Base-by-base conservation (phyloP, 805 yeast genomes). In the Spathaspora girioi region DNA sequence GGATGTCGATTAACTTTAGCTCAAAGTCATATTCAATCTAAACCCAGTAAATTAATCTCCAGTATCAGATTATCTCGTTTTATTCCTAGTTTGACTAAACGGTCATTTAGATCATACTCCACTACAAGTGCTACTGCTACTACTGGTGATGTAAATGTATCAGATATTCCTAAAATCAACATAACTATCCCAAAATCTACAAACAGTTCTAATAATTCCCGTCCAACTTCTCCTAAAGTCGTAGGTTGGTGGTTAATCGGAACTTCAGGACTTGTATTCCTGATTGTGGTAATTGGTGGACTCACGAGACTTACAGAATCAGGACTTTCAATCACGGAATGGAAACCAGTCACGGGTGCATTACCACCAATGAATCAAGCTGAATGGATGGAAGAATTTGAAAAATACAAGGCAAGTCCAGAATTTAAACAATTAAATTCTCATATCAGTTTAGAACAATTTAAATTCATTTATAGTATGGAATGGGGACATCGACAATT, bases 321-420 rank as follows among this genome's bases (percentile, higher is more conserved):
- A 0, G 99, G 99, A 0, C 75, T 94, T 45, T 87, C 96, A 46
- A 94, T 94, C 66, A 94, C 98, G 1, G 99, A 94, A 65, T 94
- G 99, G 99, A 89, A 85, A 66, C 99, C 99, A 1, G 91, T 94
- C 26, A 90, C 99, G 0, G 99, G 99, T 45, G 73, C 96, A 1
- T 68, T 94, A 12, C 99, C 99, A 2, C 99, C 99, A 0, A 64
- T 87, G 61, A 81, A 71, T 53, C 84, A 89, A 60, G 71, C 72
- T 47, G 92, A 94, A 54, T 94, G 99, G 99, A 84, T 82, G 59
- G 80, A 61, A 20, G 97, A 93, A 66, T 94, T 94, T 63, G 74
- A 66, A 26, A 87, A 89, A 63, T 94, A 94, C 68, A 76, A 85
- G 59, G 79, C 80, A 18, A 86, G 96, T 1, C 99, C 99, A 0